Percentiles rank a stretch among this genome's conserved stretches.
Conservation (phyloP, 2,329 filamentous ascomycete species). For the Paracoccidioides brasiliensis region DNA sequence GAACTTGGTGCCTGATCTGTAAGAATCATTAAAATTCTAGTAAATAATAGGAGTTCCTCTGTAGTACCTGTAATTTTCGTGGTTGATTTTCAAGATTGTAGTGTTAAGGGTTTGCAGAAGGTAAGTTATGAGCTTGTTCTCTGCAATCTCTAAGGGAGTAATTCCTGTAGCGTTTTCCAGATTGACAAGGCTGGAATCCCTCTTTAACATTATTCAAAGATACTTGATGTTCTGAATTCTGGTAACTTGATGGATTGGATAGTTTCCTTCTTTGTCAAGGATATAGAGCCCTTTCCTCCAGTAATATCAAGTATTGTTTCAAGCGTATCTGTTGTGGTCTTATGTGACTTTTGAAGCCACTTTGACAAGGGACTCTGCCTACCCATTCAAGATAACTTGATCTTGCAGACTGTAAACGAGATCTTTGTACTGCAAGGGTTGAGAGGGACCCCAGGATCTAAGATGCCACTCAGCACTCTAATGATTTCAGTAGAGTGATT, state of each 20-base stretch:
- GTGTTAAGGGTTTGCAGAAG: constrained; percentile 15
- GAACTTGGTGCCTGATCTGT: neutral
- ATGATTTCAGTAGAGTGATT: neutral
- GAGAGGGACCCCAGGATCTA: constrained; percentile 6
- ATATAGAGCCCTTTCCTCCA: constrained; percentile 29
- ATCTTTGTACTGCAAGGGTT: constrained; percentile 7
- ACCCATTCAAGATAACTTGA: neutral
- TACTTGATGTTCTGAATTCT: constrained; percentile 42
- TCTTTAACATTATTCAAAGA: constrained; percentile 39
- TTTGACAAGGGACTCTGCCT: constrained; percentile 7
- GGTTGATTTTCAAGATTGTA: constrained; percentile 15
- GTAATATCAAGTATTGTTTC: constrained; percentile 42
- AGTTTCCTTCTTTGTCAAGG: constrained; percentile 33
- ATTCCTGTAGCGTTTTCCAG: constrained; percentile 65
- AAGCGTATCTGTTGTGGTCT: constrained; percentile 33
- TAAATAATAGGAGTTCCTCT: neutral
- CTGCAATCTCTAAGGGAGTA: constrained; percentile 39
- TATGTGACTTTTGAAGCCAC: neutral
- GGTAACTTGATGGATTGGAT: constrained; percentile 28
- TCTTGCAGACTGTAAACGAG: neutral
- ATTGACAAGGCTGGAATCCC: constrained; percentile 46
- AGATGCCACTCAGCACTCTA: neutral
- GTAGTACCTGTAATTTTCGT: too few relatives aligned
- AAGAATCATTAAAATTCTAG: neutral
- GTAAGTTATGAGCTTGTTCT: constrained; percentile 6